These are phyloP conservation scores for Sordariomycetes sp. DNA, from an alignment of 2,329 filamentous ascomycete genomes.

Conservation along the genomic window DNA sequence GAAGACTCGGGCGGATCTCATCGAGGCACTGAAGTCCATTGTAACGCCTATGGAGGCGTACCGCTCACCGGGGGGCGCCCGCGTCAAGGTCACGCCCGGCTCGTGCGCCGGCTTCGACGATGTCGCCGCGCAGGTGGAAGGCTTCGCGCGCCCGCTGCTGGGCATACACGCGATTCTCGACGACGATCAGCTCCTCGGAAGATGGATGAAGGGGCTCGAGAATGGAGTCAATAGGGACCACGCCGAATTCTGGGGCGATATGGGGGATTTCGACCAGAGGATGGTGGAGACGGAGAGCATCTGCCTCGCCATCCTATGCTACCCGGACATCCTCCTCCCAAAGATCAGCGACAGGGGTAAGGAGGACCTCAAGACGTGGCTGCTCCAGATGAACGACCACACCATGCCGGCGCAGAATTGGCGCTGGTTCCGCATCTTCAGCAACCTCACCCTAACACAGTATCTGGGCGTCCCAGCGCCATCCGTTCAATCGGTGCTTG, in stretches of 20 bases:
- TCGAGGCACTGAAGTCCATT: conserved; percentile 22
- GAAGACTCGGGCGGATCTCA: conserved; percentile 21
- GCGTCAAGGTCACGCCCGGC: conserved; percentile 24
- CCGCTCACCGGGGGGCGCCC: conserved; percentile 22
- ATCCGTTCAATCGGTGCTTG: conserved; percentile 21
- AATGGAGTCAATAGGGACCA: conserved; percentile 21
- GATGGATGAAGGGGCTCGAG: conserved; percentile 21
- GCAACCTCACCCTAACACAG: conserved; percentile 33
- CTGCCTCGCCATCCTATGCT: conserved; percentile 34
- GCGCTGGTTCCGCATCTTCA: conserved; percentile 43
- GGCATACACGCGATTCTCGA: conserved; percentile 16
- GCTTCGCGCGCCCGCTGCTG: conserved; percentile 31
- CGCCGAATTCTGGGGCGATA: conserved; percentile 35
- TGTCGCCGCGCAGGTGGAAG: conserved; percentile 32
- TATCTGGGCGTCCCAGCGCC: conserved; percentile 25
- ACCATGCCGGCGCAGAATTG: conserved; percentile 39
- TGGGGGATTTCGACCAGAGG: conserved; percentile 35
- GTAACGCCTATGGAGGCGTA: conserved; percentile 20
- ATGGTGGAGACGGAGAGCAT: conserved; percentile 47
- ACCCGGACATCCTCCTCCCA: conserved; percentile 25
- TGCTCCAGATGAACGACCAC: conserved; percentile 31
- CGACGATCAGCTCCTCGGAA: conserved; percentile 6
- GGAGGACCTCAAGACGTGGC: conserved; percentile 27
- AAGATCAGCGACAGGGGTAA: conserved; percentile 17
- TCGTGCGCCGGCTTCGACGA: no score